These are phyloP conservation scores for Colletotrichum viniferum DNA, from an alignment of 2,329 filamentous ascomycete species.

Conservation along the genomic window DNA sequence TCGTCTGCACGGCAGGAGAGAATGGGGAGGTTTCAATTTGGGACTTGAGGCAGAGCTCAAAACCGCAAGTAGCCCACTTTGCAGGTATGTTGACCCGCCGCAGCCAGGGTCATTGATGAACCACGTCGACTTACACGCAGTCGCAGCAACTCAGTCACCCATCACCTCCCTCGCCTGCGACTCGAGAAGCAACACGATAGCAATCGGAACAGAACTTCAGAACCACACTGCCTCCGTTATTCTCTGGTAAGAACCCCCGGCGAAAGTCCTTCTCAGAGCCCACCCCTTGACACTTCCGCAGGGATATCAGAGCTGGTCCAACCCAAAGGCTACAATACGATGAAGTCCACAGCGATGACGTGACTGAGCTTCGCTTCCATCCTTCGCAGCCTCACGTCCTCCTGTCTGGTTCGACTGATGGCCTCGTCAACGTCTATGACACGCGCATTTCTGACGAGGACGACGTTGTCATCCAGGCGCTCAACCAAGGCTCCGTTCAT, in stretches of 20 bases:
- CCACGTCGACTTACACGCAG: constrained; percentile 21
- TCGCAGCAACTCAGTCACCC: constrained; percentile 48
- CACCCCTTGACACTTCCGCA: constrained; percentile 31
- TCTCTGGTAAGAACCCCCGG: constrained; percentile 55
- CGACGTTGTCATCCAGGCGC: constrained; percentile 76
- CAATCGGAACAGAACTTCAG: constrained; percentile 74
- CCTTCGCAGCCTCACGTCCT: constrained; percentile 64
- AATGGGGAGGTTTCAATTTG: constrained; percentile 71
- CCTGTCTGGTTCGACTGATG: constrained; percentile 80
- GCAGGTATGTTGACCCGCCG: constrained; percentile 41
- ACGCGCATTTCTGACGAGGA: constrained; percentile 74
- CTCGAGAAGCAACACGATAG: constrained; percentile 61
- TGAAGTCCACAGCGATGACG: constrained; percentile 71
- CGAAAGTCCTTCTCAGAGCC: not conserved
- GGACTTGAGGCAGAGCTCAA: constrained; percentile 60
- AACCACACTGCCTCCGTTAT: constrained; percentile 66
- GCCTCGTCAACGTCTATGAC: constrained; percentile 79
- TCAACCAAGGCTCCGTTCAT: constrained; percentile 78
- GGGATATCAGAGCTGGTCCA: constrained; percentile 61
- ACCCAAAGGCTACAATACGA: constrained; percentile 58
- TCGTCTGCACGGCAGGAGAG: constrained; percentile 73
- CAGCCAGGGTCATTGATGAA: not conserved
- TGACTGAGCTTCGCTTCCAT: constrained; percentile 67
- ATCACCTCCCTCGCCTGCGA: constrained; percentile 71
- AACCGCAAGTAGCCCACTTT: constrained; percentile 48